Conservation (phyloP, 2,329 filamentous ascomycete species). For the Beauveria brongniartii region DNA sequence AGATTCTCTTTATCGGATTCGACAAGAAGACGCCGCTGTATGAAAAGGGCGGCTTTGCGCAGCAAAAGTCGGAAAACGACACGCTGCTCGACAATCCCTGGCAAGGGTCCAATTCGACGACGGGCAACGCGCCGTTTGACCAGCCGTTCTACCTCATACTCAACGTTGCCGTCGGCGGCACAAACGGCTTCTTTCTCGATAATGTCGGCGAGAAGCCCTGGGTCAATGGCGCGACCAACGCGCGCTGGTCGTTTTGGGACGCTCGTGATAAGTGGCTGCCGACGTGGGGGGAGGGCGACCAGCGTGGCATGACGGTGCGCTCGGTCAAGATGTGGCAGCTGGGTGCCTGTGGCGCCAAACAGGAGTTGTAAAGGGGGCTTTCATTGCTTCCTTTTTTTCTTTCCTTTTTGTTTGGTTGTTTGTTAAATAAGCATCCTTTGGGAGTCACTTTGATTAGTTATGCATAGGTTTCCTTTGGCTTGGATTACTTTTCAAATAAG, state of each 20-base stretch:
- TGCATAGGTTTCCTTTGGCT: neutral
- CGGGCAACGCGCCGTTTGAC: conserved; percentile 41
- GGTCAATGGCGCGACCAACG: conserved; percentile 32
- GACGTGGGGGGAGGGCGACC: conserved; percentile 36
- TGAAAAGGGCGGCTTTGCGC: conserved; percentile 33
- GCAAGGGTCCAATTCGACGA: conserved; percentile 27
- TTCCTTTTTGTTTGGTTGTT: neutral
- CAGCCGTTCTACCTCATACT: conserved; percentile 43
- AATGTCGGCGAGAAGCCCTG: conserved; percentile 37
- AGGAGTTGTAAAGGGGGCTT: neutral
- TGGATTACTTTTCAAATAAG: neutral
- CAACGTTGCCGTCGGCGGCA: conserved; percentile 42
- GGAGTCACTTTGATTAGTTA: too few relatives aligned
- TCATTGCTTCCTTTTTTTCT: neutral
- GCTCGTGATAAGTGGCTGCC: conserved; percentile 33
- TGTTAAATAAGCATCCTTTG: too few relatives aligned
- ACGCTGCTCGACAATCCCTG: conserved; percentile 37
- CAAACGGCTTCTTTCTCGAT: conserved; percentile 41
- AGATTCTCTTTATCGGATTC: conserved; percentile 32
- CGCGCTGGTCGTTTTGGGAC: conserved; percentile 34
- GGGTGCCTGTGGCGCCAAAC: conserved; percentile 15
- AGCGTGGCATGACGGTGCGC: conserved; percentile 36
- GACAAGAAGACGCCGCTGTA: conserved; percentile 27
- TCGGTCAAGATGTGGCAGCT: conserved; percentile 40
- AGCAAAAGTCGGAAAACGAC: conserved; percentile 29